Evolutionary conservation across 306 rosid genomes (phyloP).

Genomic region (Mimosa bimucronata): DNA sequence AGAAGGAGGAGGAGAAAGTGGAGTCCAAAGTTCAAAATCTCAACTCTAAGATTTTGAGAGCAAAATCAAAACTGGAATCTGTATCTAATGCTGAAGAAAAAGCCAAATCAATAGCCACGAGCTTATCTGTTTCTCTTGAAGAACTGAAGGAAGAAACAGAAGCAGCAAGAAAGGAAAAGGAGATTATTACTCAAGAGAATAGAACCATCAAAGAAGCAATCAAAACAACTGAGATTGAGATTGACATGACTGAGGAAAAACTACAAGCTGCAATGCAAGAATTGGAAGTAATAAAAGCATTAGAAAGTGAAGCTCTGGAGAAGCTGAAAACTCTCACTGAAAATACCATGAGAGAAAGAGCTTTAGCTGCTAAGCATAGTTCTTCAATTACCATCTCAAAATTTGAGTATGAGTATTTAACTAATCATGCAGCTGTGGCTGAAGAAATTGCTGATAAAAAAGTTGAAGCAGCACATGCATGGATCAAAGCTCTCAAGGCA

Average conservation of each 20-base stretch:
- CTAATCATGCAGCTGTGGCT: conserved; percentile 69
- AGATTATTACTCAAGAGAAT: conserved; percentile 48
- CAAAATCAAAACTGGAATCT: conserved; percentile 73
- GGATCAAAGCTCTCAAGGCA: conserved; percentile 89
- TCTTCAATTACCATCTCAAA: conserved; percentile 73
- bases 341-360: conserved; percentile 61
- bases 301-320: conserved; percentile 66
- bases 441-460: conserved; percentile 82
- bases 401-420: conserved; percentile 80
- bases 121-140: conserved; percentile 60
- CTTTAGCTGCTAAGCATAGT: conserved; percentile 53
- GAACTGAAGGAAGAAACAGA: conserved; percentile 62
- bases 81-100: conserved; percentile 71
- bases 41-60: conserved; percentile 73
- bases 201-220: conserved; percentile 52
- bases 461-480: conserved; percentile 83
- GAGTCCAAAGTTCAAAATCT: conserved; percentile 58
- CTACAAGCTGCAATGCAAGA: conserved; percentile 66
- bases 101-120: conserved; percentile 56
- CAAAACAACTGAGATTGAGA: conserved; percentile 55
- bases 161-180: conserved; percentile 62
- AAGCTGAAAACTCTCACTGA: conserved; percentile 64
- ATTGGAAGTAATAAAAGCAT: conserved; percentile 65
- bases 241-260: conserved; percentile 64
- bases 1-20: conserved; percentile 54